phyloP scores from a whole-genome alignment of 1,139 yeast genomes.

The Hyphopichia burtonii region DNA sequence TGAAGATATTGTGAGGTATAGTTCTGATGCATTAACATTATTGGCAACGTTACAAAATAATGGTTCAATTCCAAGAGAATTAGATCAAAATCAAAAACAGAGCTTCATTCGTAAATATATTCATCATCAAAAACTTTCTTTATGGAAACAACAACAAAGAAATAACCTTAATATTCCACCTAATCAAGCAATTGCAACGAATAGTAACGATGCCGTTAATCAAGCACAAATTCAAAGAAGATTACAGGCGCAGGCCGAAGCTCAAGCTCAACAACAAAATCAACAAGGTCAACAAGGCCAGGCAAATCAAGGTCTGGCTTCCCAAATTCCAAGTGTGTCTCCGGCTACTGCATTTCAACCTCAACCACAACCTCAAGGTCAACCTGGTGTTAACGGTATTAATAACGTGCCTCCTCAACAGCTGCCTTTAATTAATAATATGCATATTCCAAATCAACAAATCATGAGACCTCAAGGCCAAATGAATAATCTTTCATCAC shows the following conservation, averaged over 20 bases:
- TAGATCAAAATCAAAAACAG: slow-evolving; percentile 38
- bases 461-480: slow-evolving; percentile 20
- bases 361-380: slow-evolving; percentile 11
- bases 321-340: slow-evolving; percentile 3
- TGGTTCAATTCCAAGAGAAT: slow-evolving; percentile 33
- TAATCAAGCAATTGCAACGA: slow-evolving; percentile 7
- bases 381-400: slow-evolving; percentile 3
- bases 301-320: background rate
- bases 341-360: slow-evolving; percentile 6
- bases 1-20: slow-evolving; percentile 42
- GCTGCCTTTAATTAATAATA: slow-evolving; percentile 23
- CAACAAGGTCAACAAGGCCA: slow-evolving; percentile 8
- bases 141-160: slow-evolving; percentile 39
- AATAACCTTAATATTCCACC: slow-evolving; percentile 15
- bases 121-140: slow-evolving; percentile 38
- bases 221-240: slow-evolving; percentile 11
- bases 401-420: slow-evolving; percentile 11
- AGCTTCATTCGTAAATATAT: slow-evolving; percentile 41
- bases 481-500: slow-evolving; percentile 18
- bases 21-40: slow-evolving; percentile 41
- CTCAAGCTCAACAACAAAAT: slow-evolving; percentile 11
- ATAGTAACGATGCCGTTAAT: slow-evolving; percentile 5
- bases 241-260: slow-evolving; percentile 11
- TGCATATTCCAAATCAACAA: slow-evolving; percentile 15
- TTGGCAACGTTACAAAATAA: slow-evolving; percentile 39